Evolutionary conservation across 1,284 basidiomycete genomes (phyloP).

Genomic region (Mycosarcoma mackinlayi): DNA sequence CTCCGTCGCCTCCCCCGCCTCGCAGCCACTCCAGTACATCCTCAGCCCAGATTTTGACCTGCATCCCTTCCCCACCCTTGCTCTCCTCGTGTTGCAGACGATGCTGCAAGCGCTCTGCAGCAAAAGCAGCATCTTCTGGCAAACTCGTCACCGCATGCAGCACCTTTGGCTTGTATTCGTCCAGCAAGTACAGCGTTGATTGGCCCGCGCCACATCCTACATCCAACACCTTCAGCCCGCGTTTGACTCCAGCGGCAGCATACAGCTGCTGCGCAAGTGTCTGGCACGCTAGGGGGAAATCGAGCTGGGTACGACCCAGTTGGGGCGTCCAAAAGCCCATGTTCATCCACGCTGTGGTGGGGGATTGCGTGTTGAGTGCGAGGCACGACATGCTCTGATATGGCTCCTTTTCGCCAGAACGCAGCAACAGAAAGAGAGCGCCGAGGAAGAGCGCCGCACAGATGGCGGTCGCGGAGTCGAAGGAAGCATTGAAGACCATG

Average conservation of each 20-base stretch:
- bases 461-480: slow-evolving; percentile 2
- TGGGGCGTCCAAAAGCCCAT: slow-evolving; percentile 56
- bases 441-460: slow-evolving; percentile 13
- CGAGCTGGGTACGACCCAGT: slow-evolving; percentile 19
- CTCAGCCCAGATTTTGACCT: slow-evolving; percentile 44
- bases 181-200: slow-evolving; percentile 55
- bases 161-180: slow-evolving; percentile 24
- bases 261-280: slow-evolving; percentile 53
- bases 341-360: slow-evolving; percentile 59
- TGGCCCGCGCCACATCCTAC: slow-evolving; percentile 65
- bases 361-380: slow-evolving; percentile 38
- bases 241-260: slow-evolving; percentile 32
- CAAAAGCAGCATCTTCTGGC: slow-evolving; percentile 43
- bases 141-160: slow-evolving; percentile 64
- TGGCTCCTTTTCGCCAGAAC: slow-evolving; percentile 12
- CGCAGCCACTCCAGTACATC: slow-evolving; percentile 54
- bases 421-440: slow-evolving; percentile 7
- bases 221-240: slow-evolving; percentile 52
- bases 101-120: slow-evolving; percentile 17
- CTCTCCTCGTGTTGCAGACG: slow-evolving; percentile 1
- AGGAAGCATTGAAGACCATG: background rate
- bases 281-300: slow-evolving; percentile 46
- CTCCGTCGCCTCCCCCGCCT: slow-evolving; percentile 3
- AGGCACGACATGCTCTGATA: slow-evolving; percentile 37
- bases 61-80: background rate